phyloP scores from a whole-genome alignment of 441 rosid species.

The Pelargonium australe region DNA sequence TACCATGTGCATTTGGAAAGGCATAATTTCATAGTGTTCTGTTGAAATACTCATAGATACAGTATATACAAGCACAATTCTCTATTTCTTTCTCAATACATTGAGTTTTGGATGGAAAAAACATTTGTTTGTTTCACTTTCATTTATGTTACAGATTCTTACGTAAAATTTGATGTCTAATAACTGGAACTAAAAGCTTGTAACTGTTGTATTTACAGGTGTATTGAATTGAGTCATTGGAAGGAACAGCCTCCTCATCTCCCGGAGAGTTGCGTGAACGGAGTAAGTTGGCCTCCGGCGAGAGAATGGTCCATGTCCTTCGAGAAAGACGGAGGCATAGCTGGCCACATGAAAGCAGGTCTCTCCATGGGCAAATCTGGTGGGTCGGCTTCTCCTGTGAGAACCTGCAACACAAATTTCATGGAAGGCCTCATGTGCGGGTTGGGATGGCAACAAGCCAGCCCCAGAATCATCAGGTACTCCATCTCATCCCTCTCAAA shows the following conservation, averaged over 20 bases:
- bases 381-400: constrained; percentile 44
- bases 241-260: constrained; percentile 22
- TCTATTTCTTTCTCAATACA: neutral
- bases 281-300: constrained; percentile 25
- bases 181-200: too few relatives aligned
- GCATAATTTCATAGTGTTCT: neutral
- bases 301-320: constrained; percentile 33
- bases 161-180: too few relatives aligned
- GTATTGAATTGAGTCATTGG: too few relatives aligned
- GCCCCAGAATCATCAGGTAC: constrained; percentile 41
- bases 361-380: constrained; percentile 49
- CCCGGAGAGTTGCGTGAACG: constrained; percentile 37
- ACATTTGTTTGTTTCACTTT: neutral
- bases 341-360: constrained; percentile 70
- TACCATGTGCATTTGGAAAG: neutral
- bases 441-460: constrained; percentile 80
- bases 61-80: neutral
- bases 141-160: too few relatives aligned
- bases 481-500: constrained; percentile 38
- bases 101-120: neutral
- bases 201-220: too few relatives aligned
- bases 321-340: constrained; percentile 45
- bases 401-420: constrained; percentile 54
- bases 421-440: constrained; percentile 59
- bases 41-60: neutral